These are phyloP conservation scores for Curvularia verruculosa DNA, from an alignment of 2,329 filamentous ascomycete species.

Conservation along the genomic window DNA sequence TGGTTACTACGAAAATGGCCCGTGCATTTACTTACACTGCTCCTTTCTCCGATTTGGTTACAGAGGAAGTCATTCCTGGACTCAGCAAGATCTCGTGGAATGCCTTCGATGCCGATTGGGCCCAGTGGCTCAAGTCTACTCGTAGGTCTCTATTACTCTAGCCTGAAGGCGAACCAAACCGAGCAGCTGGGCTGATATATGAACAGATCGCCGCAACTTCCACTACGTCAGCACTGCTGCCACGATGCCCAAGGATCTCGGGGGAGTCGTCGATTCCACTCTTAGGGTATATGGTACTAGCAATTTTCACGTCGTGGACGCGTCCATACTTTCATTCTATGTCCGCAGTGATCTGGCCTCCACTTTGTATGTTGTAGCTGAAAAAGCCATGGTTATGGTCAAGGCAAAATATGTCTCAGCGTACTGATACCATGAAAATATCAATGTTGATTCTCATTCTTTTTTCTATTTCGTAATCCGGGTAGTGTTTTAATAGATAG, in stretches of 20 bases:
- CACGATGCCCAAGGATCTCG: constrained; percentile 1
- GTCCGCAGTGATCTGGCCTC: not conserved
- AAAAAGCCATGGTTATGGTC: constrained; percentile 2
- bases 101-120: not conserved
- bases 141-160: not conserved
- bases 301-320: constrained; percentile 3
- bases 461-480: no score
- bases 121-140: not conserved
- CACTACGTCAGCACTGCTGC: constrained; percentile 1
- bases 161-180: not conserved
- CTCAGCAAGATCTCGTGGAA: not conserved
- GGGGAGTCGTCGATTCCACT: constrained; percentile 1
- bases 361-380: constrained; percentile 3
- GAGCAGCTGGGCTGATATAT: not conserved
- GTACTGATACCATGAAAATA: no score
- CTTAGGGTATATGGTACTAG: constrained; percentile 3
- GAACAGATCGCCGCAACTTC: constrained; percentile 1
- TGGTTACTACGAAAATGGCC: not conserved
- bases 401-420: not conserved
- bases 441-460: no score
- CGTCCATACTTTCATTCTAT: constrained; percentile 1
- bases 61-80: not conserved
- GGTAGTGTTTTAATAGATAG: no score
- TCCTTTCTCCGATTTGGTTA: not conserved
- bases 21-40: not conserved